phyloP scores from a whole-genome alignment of 345 rosid genomes.

The Hevea brasiliensis region DNA sequence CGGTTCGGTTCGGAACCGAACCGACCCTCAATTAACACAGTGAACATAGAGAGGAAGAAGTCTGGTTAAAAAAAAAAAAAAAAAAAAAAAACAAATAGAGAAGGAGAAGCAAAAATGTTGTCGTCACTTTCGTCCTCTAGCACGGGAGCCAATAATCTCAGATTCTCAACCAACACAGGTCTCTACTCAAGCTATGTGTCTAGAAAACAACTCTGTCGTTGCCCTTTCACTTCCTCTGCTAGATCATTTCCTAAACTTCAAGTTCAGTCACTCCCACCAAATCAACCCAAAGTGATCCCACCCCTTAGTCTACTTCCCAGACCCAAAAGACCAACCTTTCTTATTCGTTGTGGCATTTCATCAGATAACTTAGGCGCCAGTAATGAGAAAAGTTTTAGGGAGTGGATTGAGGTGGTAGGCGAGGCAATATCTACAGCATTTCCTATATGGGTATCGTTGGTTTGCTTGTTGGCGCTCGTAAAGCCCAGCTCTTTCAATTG shows the following conservation, averaged over 20 bases:
- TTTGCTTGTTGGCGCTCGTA: constrained; percentile 68
- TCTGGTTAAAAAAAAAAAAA: too few relatives aligned
- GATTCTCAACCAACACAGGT: not conserved
- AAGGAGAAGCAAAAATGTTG: constrained; percentile 2
- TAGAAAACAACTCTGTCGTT: not conserved
- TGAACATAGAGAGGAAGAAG: too few relatives aligned
- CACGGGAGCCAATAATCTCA: not conserved
- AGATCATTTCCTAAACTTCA: constrained; percentile 11
- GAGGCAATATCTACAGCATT: constrained; percentile 74
- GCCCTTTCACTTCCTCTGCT: not conserved
- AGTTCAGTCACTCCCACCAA: not conserved
- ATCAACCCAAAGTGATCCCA: not conserved
- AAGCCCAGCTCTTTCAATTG: constrained; percentile 65
- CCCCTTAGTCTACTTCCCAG: not conserved
- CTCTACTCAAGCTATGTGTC: constrained; percentile 3
- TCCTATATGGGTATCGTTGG: constrained; percentile 85
- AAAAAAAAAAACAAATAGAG: too few relatives aligned
- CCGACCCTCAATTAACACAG: too few relatives aligned
- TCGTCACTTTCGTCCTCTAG: not conserved
- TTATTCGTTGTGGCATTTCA: constrained; percentile 56
- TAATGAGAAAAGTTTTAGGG: constrained; percentile 42
- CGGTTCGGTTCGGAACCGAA: too few relatives aligned
- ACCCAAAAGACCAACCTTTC: not conserved
- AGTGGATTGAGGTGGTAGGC: constrained; percentile 61
- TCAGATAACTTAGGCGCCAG: constrained; percentile 38